Conservation (phyloP, 2,329 filamentous ascomycete species). For the Fusarium chuoi region DNA sequence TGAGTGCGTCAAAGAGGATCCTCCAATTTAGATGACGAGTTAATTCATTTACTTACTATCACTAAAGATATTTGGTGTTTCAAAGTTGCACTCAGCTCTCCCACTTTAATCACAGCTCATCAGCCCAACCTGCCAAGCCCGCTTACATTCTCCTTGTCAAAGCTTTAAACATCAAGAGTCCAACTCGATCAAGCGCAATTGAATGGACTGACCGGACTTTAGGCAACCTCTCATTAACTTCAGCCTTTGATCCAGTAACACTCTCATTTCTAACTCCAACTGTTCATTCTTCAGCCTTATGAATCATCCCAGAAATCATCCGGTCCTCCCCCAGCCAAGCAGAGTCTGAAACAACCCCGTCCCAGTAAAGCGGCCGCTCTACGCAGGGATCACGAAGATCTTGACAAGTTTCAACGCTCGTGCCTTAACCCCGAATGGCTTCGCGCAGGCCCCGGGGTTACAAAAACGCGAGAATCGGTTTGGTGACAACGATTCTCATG, state of each 20-base stretch:
- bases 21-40: background rate
- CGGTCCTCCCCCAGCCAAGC: background rate
- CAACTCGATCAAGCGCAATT: background rate
- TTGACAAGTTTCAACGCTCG: background rate
- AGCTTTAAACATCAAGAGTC: background rate
- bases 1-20: background rate
- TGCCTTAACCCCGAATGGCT: conserved; percentile 9
- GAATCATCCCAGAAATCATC: background rate
- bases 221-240: background rate
- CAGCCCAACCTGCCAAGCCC: conserved; percentile 2
- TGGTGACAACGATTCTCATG: too few relatives aligned
- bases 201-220: background rate
- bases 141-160: background rate
- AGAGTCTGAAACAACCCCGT: conserved; percentile 13
- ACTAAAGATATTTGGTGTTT: conserved; percentile 6
- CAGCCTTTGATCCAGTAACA: background rate
- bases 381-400: conserved; percentile 31
- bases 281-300: background rate
- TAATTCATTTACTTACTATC: background rate
- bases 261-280: rapidly evolving
- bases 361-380: conserved; percentile 23
- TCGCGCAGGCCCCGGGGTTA: background rate
- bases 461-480: background rate
- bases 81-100: conserved; percentile 10
- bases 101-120: background rate